These are phyloP conservation scores for Erigeron canadensis DNA, from an alignment of 129 eudicot genomes.

Conservation along the genomic window DNA sequence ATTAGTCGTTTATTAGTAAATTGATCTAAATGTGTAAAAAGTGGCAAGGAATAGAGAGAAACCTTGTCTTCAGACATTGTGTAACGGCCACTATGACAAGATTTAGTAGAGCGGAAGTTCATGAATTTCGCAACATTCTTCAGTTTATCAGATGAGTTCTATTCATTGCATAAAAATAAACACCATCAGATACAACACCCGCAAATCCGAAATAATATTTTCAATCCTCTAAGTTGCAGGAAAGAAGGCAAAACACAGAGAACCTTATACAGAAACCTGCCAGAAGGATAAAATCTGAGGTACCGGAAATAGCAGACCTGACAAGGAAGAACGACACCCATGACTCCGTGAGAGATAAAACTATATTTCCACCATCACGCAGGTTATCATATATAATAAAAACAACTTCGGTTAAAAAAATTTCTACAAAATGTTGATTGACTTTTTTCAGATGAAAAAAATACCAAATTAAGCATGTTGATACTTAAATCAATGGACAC, in stretches of 20 bases:
- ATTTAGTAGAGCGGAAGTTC: constrained; percentile 72
- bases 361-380: neutral
- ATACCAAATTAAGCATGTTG: constrained; percentile 11
- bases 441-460: no score
- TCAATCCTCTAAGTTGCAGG: constrained; percentile 3
- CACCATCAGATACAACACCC: constrained; percentile 23
- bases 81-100: constrained; percentile 79
- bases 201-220: constrained; percentile 6
- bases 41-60: neutral
- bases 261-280: constrained; percentile 94
- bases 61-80: constrained; percentile 93
- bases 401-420: neutral
- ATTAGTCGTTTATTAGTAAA: neutral
- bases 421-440: no score
- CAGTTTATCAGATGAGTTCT: constrained; percentile 90
- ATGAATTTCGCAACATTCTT: constrained; percentile 79
- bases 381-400: neutral
- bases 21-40: neutral
- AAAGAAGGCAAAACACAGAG: constrained; percentile 12
- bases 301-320: constrained; percentile 97
- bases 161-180: constrained; percentile 24
- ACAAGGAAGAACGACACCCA: constrained; percentile 15
- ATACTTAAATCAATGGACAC: constrained; percentile 1
- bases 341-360: neutral
- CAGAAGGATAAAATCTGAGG: constrained; percentile 90